phyloP scores from a whole-genome alignment of 805 yeast genomes.

The Vanderwaltozyma verrucispora region DNA sequence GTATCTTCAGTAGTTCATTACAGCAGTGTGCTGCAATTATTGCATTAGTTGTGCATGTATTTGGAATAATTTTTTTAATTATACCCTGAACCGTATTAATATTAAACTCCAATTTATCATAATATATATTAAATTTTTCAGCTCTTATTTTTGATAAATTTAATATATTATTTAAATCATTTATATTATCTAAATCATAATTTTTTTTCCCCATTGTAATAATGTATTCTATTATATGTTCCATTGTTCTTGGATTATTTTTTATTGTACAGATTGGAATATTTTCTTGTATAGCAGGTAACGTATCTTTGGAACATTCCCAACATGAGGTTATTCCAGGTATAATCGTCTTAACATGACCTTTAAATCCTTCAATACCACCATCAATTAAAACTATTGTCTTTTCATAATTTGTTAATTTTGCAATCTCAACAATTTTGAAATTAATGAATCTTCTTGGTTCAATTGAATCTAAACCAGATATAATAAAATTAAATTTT shows the following conservation, averaged over 20 bases:
- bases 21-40: conserved; percentile 83
- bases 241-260: conserved; percentile 87
- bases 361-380: conserved; percentile 91
- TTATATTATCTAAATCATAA: conserved; percentile 53
- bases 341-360: conserved; percentile 77
- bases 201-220: conserved; percentile 65
- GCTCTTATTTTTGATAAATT: conserved; percentile 52
- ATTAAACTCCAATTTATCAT: conserved; percentile 51
- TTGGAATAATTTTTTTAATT: conserved; percentile 84
- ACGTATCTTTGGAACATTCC: conserved; percentile 77
- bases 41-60: conserved; percentile 91
- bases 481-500: conserved; percentile 61
- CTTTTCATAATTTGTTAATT: conserved; percentile 35
- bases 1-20: conserved; percentile 72
- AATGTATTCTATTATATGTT: conserved; percentile 91
- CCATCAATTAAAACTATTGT: conserved; percentile 77
- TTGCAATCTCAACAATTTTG: conserved; percentile 54
- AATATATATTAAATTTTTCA: conserved; percentile 41
- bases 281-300: conserved; percentile 43
- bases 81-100: conserved; percentile 70
- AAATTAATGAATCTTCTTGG: conserved; percentile 88
- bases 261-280: conserved; percentile 93
- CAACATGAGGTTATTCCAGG: conserved; percentile 86
- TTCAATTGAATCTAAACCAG: conserved; percentile 83
- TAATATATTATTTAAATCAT: conserved; percentile 56